Percentiles rank a stretch among this genome's conserved stretches.
These are phyloP conservation scores for Castanospermum australe DNA, from an alignment of 306 rosid genomes.

Conservation along the genomic window DNA sequence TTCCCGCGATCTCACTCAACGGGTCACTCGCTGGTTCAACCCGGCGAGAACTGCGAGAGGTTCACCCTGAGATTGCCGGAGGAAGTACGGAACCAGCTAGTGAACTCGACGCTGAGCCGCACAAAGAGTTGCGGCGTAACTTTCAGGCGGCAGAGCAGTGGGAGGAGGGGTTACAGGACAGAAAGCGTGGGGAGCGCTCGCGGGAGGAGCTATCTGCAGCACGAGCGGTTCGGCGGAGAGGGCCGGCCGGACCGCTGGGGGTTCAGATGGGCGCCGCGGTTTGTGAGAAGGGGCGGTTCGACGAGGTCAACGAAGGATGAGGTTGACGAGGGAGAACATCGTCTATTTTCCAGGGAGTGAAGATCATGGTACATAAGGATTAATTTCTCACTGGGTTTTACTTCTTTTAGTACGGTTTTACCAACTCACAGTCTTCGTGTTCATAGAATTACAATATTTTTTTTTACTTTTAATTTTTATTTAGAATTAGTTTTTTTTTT, in stretches of 20 bases:
- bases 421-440: too few species aligned
- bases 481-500: too few species aligned
- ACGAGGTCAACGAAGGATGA: not conserved
- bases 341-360: too few species aligned
- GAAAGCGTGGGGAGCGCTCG: constrained; percentile 28
- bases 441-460: too few species aligned
- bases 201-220: not conserved
- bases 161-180: constrained; percentile 42
- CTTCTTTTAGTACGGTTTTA: too few species aligned
- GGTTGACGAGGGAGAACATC: too few species aligned
- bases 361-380: too few species aligned
- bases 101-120: constrained; percentile 41
- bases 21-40: constrained; percentile 33
- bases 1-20: constrained; percentile 45
- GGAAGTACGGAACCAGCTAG: constrained; percentile 41
- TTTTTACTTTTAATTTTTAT: too few species aligned
- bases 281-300: constrained; percentile 19
- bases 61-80: constrained; percentile 63
- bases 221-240: constrained; percentile 5
- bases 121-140: constrained; percentile 39
- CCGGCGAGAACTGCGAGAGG: constrained; percentile 44
- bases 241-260: constrained; percentile 25
- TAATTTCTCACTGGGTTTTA: too few species aligned
- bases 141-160: constrained; percentile 47
- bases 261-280: constrained; percentile 32